Evolutionary conservation across 108 stramenopile genomes (phyloP).

Genomic region (Discostella pseudostelligera): DNA sequence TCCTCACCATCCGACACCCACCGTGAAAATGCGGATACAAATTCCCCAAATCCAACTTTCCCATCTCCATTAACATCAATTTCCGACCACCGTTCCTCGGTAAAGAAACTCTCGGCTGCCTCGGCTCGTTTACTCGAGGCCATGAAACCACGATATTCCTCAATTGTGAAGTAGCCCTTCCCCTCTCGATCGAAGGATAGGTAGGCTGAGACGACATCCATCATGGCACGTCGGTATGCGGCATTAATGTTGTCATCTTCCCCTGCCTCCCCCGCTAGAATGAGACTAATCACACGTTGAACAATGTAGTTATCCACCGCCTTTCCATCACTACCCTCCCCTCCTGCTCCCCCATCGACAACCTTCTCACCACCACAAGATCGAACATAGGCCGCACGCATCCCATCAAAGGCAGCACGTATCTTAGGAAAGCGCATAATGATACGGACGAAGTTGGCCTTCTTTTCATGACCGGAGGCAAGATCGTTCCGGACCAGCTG

Average conservation of each 20-base stretch:
- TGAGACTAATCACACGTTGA: slow-evolving; percentile 46
- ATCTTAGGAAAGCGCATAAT: slow-evolving; percentile 54
- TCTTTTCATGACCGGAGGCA: slow-evolving; percentile 27
- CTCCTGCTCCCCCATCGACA: slow-evolving; percentile 24
- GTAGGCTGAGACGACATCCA: slow-evolving; percentile 50
- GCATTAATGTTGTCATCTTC: slow-evolving; percentile 26
- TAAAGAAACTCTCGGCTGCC: slow-evolving; percentile 37
- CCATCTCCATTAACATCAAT: slow-evolving; percentile 41
- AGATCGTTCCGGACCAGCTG: slow-evolving; percentile 34
- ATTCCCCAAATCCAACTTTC: slow-evolving; percentile 46
- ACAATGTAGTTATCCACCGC: slow-evolving; percentile 31
- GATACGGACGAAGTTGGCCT: slow-evolving; percentile 50
- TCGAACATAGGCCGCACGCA: slow-evolving; percentile 32
- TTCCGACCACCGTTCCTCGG: slow-evolving; percentile 44
- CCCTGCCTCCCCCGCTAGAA: slow-evolving; percentile 40
- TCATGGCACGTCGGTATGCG: slow-evolving; percentile 44
- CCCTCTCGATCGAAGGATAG: slow-evolving; percentile 48
- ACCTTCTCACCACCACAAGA: slow-evolving; percentile 30
- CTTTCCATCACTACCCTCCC: slow-evolving; percentile 24
- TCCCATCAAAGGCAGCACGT: slow-evolving; percentile 33
- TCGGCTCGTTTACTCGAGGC: slow-evolving; percentile 45
- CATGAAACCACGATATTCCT: slow-evolving; percentile 44
- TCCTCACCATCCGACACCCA: slow-evolving; percentile 39
- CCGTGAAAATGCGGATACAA: slow-evolving; percentile 45
- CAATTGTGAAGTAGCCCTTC: slow-evolving; percentile 46